A percentile compares a stretch with the other conserved stretches of the same genome.
Evolutionary conservation across 768 basidiomycete genomes (phyloP).

Genomic region (Leccinum incarnatum): DNA sequence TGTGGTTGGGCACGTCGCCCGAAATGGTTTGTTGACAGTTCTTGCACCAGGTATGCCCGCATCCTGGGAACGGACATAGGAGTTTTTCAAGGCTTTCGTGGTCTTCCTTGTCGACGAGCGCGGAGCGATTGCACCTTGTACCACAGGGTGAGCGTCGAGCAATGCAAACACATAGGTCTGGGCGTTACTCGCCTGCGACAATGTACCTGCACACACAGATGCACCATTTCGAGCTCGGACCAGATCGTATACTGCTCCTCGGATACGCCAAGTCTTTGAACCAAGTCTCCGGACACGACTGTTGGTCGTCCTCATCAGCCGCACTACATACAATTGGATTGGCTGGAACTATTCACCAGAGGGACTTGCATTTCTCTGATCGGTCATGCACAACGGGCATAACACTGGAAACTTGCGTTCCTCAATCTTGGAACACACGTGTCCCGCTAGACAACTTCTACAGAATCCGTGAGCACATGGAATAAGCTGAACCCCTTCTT

Average conservation of each 20-base stretch:
- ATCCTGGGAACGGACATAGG: conserved; percentile 48
- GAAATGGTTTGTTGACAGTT: conserved; percentile 43
- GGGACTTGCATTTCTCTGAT: conserved; percentile 26
- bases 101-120: no score
- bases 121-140: no score
- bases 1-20: conserved; percentile 39
- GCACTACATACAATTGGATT: not conserved
- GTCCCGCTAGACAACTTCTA: conserved; percentile 44
- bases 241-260: conserved; percentile 40
- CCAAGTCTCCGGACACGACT: conserved; percentile 39
- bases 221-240: conserved; percentile 45
- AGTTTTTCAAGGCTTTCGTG: conserved; percentile 36
- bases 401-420: conserved; percentile 55
- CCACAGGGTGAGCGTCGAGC: conserved; percentile 1
- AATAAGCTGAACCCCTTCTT: conserved; percentile 37
- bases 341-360: conserved; percentile 28
- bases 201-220: conserved; percentile 39
- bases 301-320: conserved; percentile 2
- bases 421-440: conserved; percentile 45
- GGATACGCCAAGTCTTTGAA: conserved; percentile 42
- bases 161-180: not conserved
- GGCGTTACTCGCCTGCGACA: conserved; percentile 44
- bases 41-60: conserved; percentile 59
- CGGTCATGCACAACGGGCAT: conserved; percentile 54
- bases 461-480: conserved; percentile 55